Percentiles rank a stretch among this genome's conserved stretches.
phyloP scores from a whole-genome alignment of 2,329 filamentous ascomycete species.

The Alternaria postmessia region DNA sequence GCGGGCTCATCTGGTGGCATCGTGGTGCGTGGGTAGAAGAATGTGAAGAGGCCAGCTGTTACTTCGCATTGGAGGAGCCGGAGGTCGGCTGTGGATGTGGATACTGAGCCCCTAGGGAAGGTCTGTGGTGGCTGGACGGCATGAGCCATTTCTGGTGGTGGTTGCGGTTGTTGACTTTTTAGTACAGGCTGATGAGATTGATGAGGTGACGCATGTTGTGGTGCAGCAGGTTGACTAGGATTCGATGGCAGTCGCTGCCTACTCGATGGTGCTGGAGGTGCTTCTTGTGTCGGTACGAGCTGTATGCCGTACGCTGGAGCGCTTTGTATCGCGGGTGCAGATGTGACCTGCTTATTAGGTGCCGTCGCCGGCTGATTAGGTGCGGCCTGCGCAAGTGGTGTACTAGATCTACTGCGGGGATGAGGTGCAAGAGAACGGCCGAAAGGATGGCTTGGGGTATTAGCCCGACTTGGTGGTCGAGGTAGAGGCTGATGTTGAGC shows the following conservation, averaged over 20 bases:
- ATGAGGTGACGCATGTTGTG: conserved; percentile 19
- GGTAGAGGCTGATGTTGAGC: conserved; percentile 27
- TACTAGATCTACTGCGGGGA: conserved; percentile 40
- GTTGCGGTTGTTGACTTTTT: conserved; percentile 34
- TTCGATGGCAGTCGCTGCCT: conserved; percentile 16
- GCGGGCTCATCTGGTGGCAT: conserved; percentile 35
- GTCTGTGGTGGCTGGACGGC: conserved; percentile 4
- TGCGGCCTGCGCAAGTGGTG: conserved; percentile 35
- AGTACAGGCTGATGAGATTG: conserved; percentile 23
- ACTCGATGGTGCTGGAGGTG: conserved; percentile 15
- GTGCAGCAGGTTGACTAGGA: conserved; percentile 11
- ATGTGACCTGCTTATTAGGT: conserved; percentile 18
- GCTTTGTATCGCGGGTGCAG: conserved; percentile 24
- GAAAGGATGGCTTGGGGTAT: conserved; percentile 32
- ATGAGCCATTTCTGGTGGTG: conserved; percentile 23
- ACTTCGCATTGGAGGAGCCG: conserved; percentile 45
- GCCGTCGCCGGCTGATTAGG: conserved; percentile 24
- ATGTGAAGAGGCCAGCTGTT: conserved; percentile 42
- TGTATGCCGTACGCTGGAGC: conserved; percentile 30
- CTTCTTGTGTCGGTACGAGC: conserved; percentile 25
- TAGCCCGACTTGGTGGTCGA: conserved; percentile 34
- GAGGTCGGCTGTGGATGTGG: conserved; percentile 25
- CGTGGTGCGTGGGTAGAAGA: conserved; percentile 36
- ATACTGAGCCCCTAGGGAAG: conserved; percentile 11
- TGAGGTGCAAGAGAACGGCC: conserved; percentile 37